These are phyloP conservation scores for Annona cherimola DNA, from an alignment of 164 flowering plant species.

Conservation along the genomic window DNA sequence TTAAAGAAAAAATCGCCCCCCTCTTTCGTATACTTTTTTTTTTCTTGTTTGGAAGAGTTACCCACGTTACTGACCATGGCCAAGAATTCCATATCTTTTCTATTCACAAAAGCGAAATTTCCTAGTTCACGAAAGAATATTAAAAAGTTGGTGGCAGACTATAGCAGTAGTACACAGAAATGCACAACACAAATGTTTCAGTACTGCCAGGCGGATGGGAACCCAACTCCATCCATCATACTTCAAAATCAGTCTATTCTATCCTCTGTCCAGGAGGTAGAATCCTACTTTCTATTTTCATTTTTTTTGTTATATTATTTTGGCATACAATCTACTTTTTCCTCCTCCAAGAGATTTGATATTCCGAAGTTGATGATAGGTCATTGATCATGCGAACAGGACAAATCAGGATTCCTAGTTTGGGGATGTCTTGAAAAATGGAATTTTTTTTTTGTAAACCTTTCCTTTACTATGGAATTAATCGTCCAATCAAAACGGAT, in stretches of 20 bases:
- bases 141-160: background rate
- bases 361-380: background rate
- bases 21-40: background rate
- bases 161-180: background rate
- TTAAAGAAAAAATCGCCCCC: background rate
- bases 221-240: background rate
- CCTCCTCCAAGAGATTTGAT: background rate
- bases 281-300: background rate
- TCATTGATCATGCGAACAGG: too few relatives aligned
- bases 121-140: slow-evolving; percentile 12
- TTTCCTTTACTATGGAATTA: too few relatives aligned
- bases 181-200: background rate
- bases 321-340: background rate
- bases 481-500: too few relatives aligned
- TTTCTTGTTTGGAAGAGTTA: background rate
- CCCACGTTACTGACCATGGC: slow-evolving; percentile 1
- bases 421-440: background rate
- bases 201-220: background rate
- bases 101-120: background rate
- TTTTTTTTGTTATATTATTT: background rate
- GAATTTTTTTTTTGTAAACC: too few relatives aligned
- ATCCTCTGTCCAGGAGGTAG: background rate
- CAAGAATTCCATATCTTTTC: background rate
- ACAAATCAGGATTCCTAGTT: background rate
- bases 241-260: background rate